Conservation (phyloP, 2,329 filamentous ascomycete species). For the Ophiostoma sp. region DNA sequence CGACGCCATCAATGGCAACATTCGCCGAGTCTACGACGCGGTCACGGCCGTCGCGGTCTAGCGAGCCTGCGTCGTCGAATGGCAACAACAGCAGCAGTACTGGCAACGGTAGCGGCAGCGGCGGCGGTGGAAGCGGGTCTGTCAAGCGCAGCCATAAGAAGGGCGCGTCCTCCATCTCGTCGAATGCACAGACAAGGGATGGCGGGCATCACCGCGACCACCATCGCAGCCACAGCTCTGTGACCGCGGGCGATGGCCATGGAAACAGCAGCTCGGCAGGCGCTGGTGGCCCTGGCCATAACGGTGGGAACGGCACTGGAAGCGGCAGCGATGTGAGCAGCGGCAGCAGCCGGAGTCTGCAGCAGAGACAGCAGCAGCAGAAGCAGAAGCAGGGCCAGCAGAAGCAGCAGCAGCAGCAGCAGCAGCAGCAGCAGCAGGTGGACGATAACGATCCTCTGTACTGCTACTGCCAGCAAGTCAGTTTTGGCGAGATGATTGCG, state of each 20-base stretch:
- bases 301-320: slow-evolving; percentile 16
- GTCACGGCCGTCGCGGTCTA: slow-evolving; percentile 49
- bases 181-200: slow-evolving; percentile 22
- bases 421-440: slow-evolving; percentile 47
- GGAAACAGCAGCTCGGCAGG: slow-evolving; percentile 12
- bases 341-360: slow-evolving; percentile 20
- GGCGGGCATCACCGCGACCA: slow-evolving; percentile 25
- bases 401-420: slow-evolving; percentile 19
- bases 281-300: slow-evolving; percentile 21
- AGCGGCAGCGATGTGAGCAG: slow-evolving; percentile 19
- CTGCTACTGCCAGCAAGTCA: slow-evolving; percentile 74
- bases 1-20: slow-evolving; percentile 55
- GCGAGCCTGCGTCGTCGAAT: slow-evolving; percentile 29
- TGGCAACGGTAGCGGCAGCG: background rate
- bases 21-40: slow-evolving; percentile 52
- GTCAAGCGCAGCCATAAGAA: slow-evolving; percentile 58
- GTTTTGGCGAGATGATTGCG: slow-evolving; percentile 79
- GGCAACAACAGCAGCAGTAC: slow-evolving; percentile 15
- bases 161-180: slow-evolving; percentile 38
- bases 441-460: slow-evolving; percentile 67
- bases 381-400: slow-evolving; percentile 22
- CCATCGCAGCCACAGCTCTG: slow-evolving; percentile 18
- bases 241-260: slow-evolving; percentile 20
- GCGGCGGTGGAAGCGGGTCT: slow-evolving; percentile 29
- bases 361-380: slow-evolving; percentile 18